Evolutionary conservation across 2,329 filamentous ascomycete genomes (phyloP).

Genomic region (Epichloe glyceriae): DNA sequence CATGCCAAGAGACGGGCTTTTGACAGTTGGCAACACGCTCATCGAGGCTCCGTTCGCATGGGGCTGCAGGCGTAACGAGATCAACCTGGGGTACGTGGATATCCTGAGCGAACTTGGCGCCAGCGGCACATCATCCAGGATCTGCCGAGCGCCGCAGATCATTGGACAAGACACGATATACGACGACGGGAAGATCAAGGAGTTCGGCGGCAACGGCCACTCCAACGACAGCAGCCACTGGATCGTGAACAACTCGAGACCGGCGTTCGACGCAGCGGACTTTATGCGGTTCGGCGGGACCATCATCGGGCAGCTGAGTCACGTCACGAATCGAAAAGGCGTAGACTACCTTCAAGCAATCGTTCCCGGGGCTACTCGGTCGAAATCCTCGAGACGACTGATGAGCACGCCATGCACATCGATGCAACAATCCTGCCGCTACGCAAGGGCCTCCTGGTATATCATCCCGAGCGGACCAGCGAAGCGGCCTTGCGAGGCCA

Average conservation of each 20-base stretch:
- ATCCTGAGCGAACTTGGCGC: slow-evolving; percentile 1
- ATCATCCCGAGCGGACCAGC: slow-evolving; percentile 12
- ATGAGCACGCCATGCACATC: slow-evolving; percentile 18
- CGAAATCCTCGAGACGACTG: slow-evolving; percentile 14
- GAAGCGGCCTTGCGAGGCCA: slow-evolving; percentile 12
- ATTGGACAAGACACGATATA: slow-evolving; percentile 10
- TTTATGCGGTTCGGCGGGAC: slow-evolving; percentile 20
- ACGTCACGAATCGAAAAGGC: slow-evolving; percentile 19
- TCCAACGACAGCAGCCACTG: slow-evolving; percentile 7
- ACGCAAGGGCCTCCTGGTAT: slow-evolving; percentile 15
- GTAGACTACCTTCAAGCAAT: slow-evolving; percentile 14
- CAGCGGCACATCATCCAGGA: not conserved
- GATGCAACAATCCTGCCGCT: slow-evolving; percentile 18
- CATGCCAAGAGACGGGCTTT: slow-evolving; percentile 20
- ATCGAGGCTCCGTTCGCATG: slow-evolving; percentile 18
- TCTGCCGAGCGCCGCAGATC: slow-evolving; percentile 5
- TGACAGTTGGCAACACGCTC: slow-evolving; percentile 17
- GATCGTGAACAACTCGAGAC: slow-evolving; percentile 19
- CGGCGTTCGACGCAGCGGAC: slow-evolving; percentile 21
- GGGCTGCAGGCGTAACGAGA: slow-evolving; percentile 13
- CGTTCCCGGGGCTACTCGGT: slow-evolving; percentile 15
- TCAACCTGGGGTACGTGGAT: slow-evolving; percentile 8
- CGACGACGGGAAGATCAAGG: slow-evolving; percentile 2
- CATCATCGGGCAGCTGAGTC: slow-evolving; percentile 18
- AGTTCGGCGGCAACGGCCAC: not conserved